These are phyloP conservation scores for Anaeromyces robustus DNA, from an alignment of 192 early-diverging fungal species.

Conservation along the genomic window DNA sequence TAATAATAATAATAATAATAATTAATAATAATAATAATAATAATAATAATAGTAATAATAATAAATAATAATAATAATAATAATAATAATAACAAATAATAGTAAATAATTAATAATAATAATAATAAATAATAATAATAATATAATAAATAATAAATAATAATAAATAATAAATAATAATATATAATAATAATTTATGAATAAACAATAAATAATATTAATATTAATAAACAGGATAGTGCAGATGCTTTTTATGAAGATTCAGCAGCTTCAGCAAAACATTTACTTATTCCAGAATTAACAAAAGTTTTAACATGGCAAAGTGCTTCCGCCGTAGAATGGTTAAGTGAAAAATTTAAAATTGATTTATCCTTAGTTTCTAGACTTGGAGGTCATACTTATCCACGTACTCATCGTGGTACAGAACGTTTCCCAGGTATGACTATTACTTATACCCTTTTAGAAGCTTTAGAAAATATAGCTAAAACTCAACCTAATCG, in stretches of 20 bases:
- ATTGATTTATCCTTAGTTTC: slow-evolving; percentile 77
- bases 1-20: too few relatives aligned
- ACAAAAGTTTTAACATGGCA: slow-evolving; percentile 71
- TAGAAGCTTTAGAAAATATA: slow-evolving; percentile 61
- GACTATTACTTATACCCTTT: slow-evolving; percentile 87
- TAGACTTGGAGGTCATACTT: slow-evolving; percentile 83
- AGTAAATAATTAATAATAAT: neutral
- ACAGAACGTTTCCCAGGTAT: slow-evolving; percentile 70
- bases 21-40: neutral
- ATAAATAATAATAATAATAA: slow-evolving; percentile 1
- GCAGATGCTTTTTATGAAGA: slow-evolving; percentile 73
- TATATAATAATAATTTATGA: too few relatives aligned
- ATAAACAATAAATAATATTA: neutral
- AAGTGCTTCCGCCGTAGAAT: slow-evolving; percentile 79
- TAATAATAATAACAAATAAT: too few relatives aligned
- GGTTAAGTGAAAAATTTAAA: slow-evolving; percentile 79
- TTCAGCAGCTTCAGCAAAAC: slow-evolving; percentile 71
- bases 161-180: too few relatives aligned
- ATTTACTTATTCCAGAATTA: slow-evolving; percentile 58
- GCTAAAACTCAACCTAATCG: slow-evolving; percentile 47
- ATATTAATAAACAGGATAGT: slow-evolving; percentile 41
- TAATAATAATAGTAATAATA: neutral
- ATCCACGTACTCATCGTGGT: slow-evolving; percentile 82
- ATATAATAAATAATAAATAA: too few relatives aligned
- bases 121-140: too few relatives aligned